Evolutionary conservation across 495 filamentous ascomycete species (phyloP), one percentile per base, ranked within the genome.

Genomic region (Massariosphaeria phaeospora): DNA sequence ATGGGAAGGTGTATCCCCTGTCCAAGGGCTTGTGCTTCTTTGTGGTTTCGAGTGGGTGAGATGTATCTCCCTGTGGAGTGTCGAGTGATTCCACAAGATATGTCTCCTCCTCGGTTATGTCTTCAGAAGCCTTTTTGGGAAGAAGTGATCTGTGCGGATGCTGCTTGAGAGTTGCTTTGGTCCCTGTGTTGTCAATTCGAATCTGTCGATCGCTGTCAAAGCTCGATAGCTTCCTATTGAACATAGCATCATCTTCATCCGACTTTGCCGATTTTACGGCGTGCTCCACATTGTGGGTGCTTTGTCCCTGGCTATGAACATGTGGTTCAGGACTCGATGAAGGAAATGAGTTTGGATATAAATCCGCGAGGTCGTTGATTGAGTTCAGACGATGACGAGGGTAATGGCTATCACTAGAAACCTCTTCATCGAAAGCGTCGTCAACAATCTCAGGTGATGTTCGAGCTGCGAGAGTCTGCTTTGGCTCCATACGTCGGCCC

Each of bases 1-100:
- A 18, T 3, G 55, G 55, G 29, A 59, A 59, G 8, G 21, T 18
- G 41, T 59, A 59, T 2, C 31, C 31, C 13, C 47, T 48, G 11
- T 11, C 20, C 41, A 29, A 59, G 3, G 48, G 39, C 3, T 30
- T 52, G 48, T 38, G 34, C 33, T 38, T 25, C 9, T 33, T 39
- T 3, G 48, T n/a, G 15, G 33, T 18, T 18, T 47, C 38, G 40
- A 59, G 47, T 7, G 48, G 48, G 21, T 21, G n/a, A 18, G 38
- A 4, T 11, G 11, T 10, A 8, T 46, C 26, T 3, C 30, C 30
- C 6, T 31, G 8, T 3, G 1, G 17, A 11, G 23, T 17, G 13
- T 13, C 24, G 2, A 13, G 3, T 2, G 20, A 10, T 35, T 44
- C 35, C 1, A 50, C 54, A 17, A 44, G 6, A n/a, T 52, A 48